A percentile compares a stretch with the other conserved stretches of the same genome.
Evolutionary conservation across 495 filamentous ascomycete genomes (phyloP).

Genomic region (Penicillium soppii): DNA sequence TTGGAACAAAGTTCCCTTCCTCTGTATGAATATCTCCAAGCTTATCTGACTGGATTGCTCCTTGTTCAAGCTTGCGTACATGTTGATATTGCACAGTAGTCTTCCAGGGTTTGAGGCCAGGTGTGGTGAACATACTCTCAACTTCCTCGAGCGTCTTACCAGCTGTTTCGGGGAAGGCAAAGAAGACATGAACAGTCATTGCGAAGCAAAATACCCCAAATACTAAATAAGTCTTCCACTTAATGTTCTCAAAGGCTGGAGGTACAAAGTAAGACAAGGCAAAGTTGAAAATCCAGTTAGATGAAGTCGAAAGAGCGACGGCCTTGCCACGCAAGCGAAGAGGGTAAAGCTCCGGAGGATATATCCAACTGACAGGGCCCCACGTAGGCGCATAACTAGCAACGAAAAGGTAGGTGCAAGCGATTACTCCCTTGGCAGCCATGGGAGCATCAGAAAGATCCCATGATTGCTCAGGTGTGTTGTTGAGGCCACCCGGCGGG

Average conservation of each 20-base stretch:
- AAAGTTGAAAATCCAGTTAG: conserved; percentile 81
- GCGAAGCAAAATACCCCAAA: conserved; percentile 74
- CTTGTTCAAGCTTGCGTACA: conserved; percentile 29
- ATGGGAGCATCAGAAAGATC: conserved; percentile 27
- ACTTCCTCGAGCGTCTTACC: conserved; percentile 80
- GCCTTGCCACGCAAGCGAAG: conserved; percentile 63
- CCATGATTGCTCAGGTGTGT: conserved; percentile 39
- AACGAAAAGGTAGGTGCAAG: conserved; percentile 67
- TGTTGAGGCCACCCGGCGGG: conserved; percentile 45
- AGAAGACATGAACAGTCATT: conserved; percentile 75
- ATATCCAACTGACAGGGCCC: conserved; percentile 67
- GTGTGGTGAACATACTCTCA: conserved; percentile 67
- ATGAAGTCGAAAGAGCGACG: conserved; percentile 69
- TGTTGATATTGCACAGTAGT: conserved; percentile 46
- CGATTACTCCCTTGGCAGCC: conserved; percentile 56
- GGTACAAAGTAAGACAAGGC: conserved; percentile 78
- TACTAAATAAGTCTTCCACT: conserved; percentile 71
- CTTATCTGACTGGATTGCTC: conserved; percentile 30
- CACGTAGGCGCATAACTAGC: conserved; percentile 57
- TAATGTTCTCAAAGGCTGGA: conserved; percentile 69
- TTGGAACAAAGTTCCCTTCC: background rate
- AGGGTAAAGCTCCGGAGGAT: conserved; percentile 68
- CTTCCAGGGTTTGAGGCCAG: conserved; percentile 65
- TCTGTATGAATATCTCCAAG: conserved; percentile 17
- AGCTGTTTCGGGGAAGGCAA: conserved; percentile 80